phyloP scores from a whole-genome alignment of 495 filamentous ascomycete species.

The Amphirosellinia nigrospora region DNA sequence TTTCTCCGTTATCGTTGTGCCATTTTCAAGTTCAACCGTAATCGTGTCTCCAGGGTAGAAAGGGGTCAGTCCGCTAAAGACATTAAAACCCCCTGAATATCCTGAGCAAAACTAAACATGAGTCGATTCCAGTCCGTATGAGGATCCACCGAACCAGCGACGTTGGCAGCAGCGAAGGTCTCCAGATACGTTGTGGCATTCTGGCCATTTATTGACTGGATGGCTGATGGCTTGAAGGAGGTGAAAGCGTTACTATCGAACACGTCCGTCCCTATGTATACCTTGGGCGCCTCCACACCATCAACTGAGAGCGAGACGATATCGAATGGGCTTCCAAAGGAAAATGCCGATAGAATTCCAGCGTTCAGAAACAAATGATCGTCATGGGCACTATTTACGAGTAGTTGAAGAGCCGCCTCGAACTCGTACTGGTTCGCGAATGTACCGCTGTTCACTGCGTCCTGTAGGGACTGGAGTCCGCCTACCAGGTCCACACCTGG shows the following conservation, averaged over 20 bases:
- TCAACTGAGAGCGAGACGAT: slow-evolving; percentile 58
- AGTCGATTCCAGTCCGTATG: slow-evolving; percentile 61
- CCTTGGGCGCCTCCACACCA: slow-evolving; percentile 53
- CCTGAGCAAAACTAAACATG: slow-evolving; percentile 49
- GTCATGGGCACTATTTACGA: slow-evolving; percentile 54
- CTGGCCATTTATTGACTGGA: slow-evolving; percentile 23
- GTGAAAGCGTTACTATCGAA: slow-evolving; percentile 3
- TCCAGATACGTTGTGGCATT: slow-evolving; percentile 48
- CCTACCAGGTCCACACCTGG: slow-evolving; percentile 57
- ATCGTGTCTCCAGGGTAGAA: slow-evolving; percentile 58
- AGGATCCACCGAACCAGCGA: slow-evolving; percentile 49
- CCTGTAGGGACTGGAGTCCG: slow-evolving; percentile 50
- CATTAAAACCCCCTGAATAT: slow-evolving; percentile 47
- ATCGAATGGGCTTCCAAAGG: slow-evolving; percentile 50
- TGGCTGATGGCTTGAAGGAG: neutral
- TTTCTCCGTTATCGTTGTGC: slow-evolving; percentile 39
- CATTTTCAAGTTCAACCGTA: slow-evolving; percentile 50
- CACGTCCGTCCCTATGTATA: slow-evolving; percentile 44
- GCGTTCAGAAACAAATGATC: slow-evolving; percentile 50
- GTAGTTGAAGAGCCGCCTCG: slow-evolving; percentile 52
- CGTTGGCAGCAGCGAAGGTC: slow-evolving; percentile 48
- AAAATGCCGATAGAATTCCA: slow-evolving; percentile 52
- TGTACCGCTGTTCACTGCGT: slow-evolving; percentile 43
- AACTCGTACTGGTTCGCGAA: slow-evolving; percentile 60
- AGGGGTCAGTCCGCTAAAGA: slow-evolving; percentile 45